phyloP scores from a whole-genome alignment of 192 early-diverging fungal species.

The Fimicolochytrium jonesii region DNA sequence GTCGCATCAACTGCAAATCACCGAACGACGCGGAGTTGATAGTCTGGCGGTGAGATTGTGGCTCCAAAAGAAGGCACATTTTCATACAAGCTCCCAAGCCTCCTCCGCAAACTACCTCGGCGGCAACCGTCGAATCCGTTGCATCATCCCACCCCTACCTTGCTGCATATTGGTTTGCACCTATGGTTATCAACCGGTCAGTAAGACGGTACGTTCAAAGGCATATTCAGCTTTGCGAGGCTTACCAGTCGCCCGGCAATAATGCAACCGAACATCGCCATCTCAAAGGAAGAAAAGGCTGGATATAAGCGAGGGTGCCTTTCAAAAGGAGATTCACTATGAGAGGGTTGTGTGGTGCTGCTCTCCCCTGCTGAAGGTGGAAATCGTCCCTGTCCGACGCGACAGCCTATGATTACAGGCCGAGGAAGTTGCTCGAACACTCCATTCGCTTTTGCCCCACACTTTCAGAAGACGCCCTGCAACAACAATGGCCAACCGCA shows the following conservation, averaged over 20 bases:
- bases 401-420: too few species aligned
- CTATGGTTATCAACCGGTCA: conserved; percentile 29
- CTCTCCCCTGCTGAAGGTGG: too few species aligned
- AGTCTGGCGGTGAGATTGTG: too few species aligned
- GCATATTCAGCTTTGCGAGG: background rate
- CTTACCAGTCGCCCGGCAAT: conserved; percentile 78
- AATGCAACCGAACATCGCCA: conserved; percentile 81
- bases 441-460: too few species aligned
- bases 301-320: too few species aligned
- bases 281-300: too few species aligned
- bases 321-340: too few species aligned
- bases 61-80: background rate
- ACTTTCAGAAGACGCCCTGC: too few species aligned
- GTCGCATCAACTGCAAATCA: conserved; percentile 46
- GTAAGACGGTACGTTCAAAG: background rate
- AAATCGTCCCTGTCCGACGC: too few species aligned
- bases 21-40: background rate
- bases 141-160: conserved; percentile 29
- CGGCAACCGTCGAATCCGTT: background rate
- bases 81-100: background rate
- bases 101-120: background rate
- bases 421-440: too few species aligned
- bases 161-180: conserved; percentile 90
- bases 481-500: conserved; percentile 31
- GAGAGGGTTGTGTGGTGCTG: too few species aligned